These are phyloP conservation scores for Aspergillus sparsus DNA, from an alignment of 495 filamentous ascomycete genomes.

Conservation along the genomic window DNA sequence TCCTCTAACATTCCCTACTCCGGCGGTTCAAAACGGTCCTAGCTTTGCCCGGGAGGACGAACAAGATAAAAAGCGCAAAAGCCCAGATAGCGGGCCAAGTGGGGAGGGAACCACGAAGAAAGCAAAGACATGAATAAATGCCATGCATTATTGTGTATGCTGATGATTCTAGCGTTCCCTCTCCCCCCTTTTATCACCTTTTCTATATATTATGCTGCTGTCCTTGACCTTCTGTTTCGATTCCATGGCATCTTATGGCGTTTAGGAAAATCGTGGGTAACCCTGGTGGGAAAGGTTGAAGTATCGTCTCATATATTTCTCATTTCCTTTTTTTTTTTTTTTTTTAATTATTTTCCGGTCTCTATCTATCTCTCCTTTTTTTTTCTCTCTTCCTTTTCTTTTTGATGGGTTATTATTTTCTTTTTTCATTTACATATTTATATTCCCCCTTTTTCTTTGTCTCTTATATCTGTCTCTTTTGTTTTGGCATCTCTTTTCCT, in stretches of 20 bases:
- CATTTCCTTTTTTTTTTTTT: neutral
- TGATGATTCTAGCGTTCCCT: constrained; percentile 12
- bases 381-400: neutral
- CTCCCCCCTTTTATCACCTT: neutral
- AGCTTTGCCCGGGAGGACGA: constrained; percentile 65
- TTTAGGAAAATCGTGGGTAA: constrained; percentile 16
- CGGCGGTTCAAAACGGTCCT: constrained; percentile 70
- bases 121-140: constrained; percentile 44
- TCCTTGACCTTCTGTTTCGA: constrained; percentile 6
- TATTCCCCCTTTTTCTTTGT: constrained; percentile 11
- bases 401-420: constrained; percentile 5
- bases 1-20: constrained; percentile 89
- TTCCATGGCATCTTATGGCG: constrained; percentile 25
- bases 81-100: constrained; percentile 46
- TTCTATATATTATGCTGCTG: constrained; percentile 3
- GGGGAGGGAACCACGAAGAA: constrained; percentile 48
- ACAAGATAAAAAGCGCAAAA: constrained; percentile 56
- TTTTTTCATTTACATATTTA: neutral
- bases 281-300: constrained; percentile 1
- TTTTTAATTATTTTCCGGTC: neutral
- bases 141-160: constrained; percentile 3
- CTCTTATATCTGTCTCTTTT: neutral
- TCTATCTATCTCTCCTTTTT: constrained; percentile 13
- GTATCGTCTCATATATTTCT: constrained; percentile 4
- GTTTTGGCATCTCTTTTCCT: constrained; percentile 7